Evolutionary conservation across 2,329 filamentous ascomycete species (phyloP).

Genomic region (Fusarium dimerum): DNA sequence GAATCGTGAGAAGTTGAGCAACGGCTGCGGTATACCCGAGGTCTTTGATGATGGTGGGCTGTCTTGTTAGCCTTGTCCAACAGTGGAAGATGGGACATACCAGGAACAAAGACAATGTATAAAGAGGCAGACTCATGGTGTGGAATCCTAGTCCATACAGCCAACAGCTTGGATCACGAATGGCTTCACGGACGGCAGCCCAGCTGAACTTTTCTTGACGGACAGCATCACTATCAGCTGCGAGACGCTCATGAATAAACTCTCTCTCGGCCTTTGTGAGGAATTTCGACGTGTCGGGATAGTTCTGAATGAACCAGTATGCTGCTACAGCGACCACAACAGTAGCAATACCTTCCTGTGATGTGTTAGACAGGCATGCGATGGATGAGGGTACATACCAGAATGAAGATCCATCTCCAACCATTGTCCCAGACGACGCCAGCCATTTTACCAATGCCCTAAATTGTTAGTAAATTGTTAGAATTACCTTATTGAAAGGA

Average conservation of each 20-base stretch:
- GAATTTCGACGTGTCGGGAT: conserved; percentile 60
- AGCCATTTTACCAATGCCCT: conserved; percentile 56
- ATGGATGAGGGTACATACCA: conserved; percentile 38
- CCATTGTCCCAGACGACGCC: conserved; percentile 53
- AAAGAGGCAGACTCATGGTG: conserved; percentile 66
- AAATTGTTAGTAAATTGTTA: not conserved
- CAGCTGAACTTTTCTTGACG: conserved; percentile 69
- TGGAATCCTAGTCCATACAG: conserved; percentile 73
- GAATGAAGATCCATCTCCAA: conserved; percentile 62
- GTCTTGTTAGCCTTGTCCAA: not conserved
- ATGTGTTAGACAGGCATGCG: not conserved
- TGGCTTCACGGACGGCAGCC: conserved; percentile 62
- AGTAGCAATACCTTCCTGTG: conserved; percentile 55
- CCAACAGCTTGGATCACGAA: conserved; percentile 71
- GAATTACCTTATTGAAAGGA: fast-evolving
- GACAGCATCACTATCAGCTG: conserved; percentile 69
- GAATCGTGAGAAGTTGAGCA: conserved; percentile 62
- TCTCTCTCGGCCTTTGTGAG: conserved; percentile 54
- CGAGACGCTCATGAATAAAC: conserved; percentile 63
- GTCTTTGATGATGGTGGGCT: conserved; percentile 54
- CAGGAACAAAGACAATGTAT: conserved; percentile 57
- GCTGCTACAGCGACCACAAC: conserved; percentile 50
- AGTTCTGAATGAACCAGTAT: conserved; percentile 67
- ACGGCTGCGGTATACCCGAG: conserved; percentile 55
- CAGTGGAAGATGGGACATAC: conserved; percentile 32